Base-by-base conservation (phyloP, 2,329 filamentous ascomycete genomes). In the Pseudogymnoascus sp. region DNA sequence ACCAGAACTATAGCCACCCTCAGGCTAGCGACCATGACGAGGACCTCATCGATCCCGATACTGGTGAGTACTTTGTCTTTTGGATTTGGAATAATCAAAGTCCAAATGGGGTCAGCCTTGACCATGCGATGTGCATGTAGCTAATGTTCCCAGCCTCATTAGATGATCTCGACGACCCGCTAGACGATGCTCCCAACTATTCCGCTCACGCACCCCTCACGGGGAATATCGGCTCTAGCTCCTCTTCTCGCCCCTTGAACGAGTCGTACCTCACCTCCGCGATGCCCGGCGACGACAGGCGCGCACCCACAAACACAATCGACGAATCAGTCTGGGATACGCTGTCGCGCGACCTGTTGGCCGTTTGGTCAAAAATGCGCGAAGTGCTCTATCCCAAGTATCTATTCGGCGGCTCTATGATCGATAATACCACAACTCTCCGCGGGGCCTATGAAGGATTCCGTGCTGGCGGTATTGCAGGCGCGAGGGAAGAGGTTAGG, bases 261-360 rank as follows among this genome's bases (percentile, higher is more conserved):
- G 86, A 93, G 74, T 86, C 82, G 72, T 96, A 93, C 75, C 83
- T 97, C 69, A 96, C 92, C 25, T 94, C 91, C 21, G 86, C 87
- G 64, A 95, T 99, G 72, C 88, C 89, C 2, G 94, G 94, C 68
- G 93, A 97, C 76, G 94, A 99, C 78, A 89, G 94, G 62, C 84
- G 89, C 67, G 92, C 94, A 14, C 85, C 92, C 6, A 86, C 88
- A 68, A 96, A 95, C 77, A 99, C 94, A 53, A 95, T 99, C 75
- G 94, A 99, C 76, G 94, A 99, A 78, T 88, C 87, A 1, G 94
- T 99, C 42, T 99, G 94, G 94, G 91, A 93, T 47, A 99, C 94
- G n/a, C 80, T 99, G 65, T 91, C 90, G 61, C 88, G 94, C 69
- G 94, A 99, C 75, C 79, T 99, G 68, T 77, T 93, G 6, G 94